Evolutionary conservation across 331 rosid genomes (phyloP), one percentile per base, ranked within the genome.

Genomic region (Malus hybrid): DNA sequence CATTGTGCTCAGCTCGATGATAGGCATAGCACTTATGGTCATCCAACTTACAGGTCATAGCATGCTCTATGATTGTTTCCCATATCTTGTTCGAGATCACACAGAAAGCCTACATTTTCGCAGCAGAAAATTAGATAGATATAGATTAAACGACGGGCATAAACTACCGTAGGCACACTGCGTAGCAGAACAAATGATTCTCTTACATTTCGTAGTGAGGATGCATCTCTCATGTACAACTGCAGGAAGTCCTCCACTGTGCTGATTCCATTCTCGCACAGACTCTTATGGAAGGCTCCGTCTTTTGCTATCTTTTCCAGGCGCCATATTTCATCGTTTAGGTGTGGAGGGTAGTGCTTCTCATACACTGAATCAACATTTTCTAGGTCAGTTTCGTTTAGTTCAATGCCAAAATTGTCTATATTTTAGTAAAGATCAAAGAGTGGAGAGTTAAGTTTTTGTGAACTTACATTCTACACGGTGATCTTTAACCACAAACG

Each of bases 391-490:
- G 73, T 70, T 65, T 48, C 73, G 63, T 33, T 31, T 27, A 56
- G 59, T 39, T 39, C 44, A 39, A 9, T 9, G 72, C 39, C 61
- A 15, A 64, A 39, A 13, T 34, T 24, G 16, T 22, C 24, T 4
- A 61, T 15, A 7, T 46, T 68, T 65, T 15, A 20, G 14, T 64
- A 65, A 71, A 54, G 39, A 70, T 29, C 36, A 39, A 39, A 65
- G 28, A 63, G 27, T 5, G 16, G 13, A 3, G 68, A 64, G 22
- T 64, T 67, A 18, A 64, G 36, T 24, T 24, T 67, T 27, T 6
- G 19, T 48, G 73, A 65, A 91, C 96, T 79, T 75, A 91, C 98
- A 4, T 71, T 93, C 97, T 74, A 93, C 98, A 1, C 96, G 80
- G 59, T 70, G 84, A 77, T 24, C 24, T 24, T 24, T 24, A 24